Evolutionary conservation across 345 rosid genomes (phyloP).

Genomic region (Alliaria petiolata): DNA sequence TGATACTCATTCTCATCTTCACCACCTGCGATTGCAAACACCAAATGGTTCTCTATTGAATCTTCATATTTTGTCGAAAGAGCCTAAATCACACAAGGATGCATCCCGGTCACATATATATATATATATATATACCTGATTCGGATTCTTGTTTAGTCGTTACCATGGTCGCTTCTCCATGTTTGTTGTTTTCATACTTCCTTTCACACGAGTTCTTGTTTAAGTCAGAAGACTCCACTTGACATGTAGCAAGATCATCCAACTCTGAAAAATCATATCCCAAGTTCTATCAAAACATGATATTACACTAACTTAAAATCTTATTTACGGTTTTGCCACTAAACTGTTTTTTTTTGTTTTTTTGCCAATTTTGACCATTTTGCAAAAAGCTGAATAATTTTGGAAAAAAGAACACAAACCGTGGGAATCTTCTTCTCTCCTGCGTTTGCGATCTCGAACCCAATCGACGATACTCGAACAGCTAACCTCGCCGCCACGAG

Average conservation of each 20-base stretch:
- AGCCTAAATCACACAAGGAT: background rate
- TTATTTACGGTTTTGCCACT: too few relatives aligned
- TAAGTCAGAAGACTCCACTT: constrained; percentile 55
- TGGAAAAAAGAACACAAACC: too few relatives aligned
- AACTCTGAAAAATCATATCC: constrained; percentile 18
- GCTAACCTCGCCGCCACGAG: constrained; percentile 35
- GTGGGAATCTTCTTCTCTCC: constrained; percentile 52
- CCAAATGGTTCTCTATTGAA: background rate
- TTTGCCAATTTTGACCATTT: too few relatives aligned
- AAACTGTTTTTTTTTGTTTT: too few relatives aligned
- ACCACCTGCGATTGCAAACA: constrained; percentile 47
- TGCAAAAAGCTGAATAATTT: too few relatives aligned
- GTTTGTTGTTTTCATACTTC: constrained; percentile 55
- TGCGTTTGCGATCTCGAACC: constrained; percentile 70
- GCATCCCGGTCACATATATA: too few relatives aligned
- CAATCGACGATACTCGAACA: constrained; percentile 54
- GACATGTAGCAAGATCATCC: constrained; percentile 39
- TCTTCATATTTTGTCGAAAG: background rate
- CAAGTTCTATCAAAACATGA: background rate
- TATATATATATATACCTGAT: constrained; percentile 30
- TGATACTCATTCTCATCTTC: constrained; percentile 32
- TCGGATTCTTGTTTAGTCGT: constrained; percentile 51
- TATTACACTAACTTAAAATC: too few relatives aligned
- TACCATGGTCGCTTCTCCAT: constrained; percentile 55
- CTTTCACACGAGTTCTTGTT: constrained; percentile 49